phyloP scores from a whole-genome alignment of 2,329 filamentous ascomycete genomes.

The Fusarium marasasianum region DNA sequence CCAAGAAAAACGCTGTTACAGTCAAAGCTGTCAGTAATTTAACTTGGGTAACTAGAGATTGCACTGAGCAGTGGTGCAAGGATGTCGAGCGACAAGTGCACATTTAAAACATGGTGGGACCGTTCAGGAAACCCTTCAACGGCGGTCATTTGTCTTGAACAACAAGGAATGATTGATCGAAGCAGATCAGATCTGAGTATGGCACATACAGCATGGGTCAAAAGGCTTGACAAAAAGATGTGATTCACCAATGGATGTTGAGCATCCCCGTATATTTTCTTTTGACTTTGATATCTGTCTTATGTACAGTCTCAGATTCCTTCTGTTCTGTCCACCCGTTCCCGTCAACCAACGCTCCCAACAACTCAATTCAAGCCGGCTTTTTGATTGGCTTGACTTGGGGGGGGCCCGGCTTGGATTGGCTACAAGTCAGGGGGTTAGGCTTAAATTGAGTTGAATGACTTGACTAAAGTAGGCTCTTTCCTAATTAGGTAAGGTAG shows the following conservation, averaged over 20 bases:
- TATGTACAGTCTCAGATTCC: constrained; percentile 3
- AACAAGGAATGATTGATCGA: constrained; percentile 17
- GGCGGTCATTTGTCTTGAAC: constrained; percentile 28
- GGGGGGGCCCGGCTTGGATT: no score
- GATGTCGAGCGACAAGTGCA: constrained; percentile 13
- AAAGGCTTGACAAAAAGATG: constrained; percentile 2
- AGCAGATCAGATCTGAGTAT: background rate
- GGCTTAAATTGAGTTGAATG: no score
- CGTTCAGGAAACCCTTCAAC: constrained; percentile 11
- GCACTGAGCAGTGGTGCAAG: constrained; percentile 25
- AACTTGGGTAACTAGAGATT: constrained; percentile 15
- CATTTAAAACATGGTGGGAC: constrained; percentile 34
- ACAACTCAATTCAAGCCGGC: no score
- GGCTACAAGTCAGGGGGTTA: no score
- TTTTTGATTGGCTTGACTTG: no score
- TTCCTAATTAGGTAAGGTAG: no score
- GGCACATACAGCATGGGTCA: background rate
- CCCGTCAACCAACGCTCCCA: background rate
- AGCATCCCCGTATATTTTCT: background rate
- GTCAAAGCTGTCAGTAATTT: constrained; percentile 17
- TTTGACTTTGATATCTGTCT: background rate
- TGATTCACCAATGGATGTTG: constrained; percentile 4
- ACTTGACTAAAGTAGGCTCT: no score
- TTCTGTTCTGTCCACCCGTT: constrained; percentile 9
- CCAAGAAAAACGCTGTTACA: constrained; percentile 14